Evolutionary conservation across 148 eudicot genomes (phyloP).

Genomic region (Gaultheria prostrata): DNA sequence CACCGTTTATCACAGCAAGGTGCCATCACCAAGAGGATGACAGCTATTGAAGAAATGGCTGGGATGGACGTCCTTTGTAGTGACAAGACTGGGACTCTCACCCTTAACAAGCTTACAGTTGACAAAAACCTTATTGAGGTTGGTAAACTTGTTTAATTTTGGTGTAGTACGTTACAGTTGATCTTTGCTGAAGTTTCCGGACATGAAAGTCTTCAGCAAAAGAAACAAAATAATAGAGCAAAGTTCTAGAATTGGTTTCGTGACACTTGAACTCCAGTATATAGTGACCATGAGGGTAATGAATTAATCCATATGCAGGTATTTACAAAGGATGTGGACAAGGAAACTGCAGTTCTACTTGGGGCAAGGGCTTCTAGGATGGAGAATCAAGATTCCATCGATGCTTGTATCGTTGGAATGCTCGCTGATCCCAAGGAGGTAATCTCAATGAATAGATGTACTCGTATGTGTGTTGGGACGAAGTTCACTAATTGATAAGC

Average conservation of each 20-base stretch:
- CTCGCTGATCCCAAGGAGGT: slow-evolving; percentile 88
- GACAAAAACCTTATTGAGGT: slow-evolving; percentile 71
- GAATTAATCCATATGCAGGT: slow-evolving; percentile 30
- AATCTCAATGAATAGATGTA: neutral
- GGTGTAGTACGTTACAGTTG: neutral
- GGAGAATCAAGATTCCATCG: slow-evolving; percentile 92
- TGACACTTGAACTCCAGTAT: neutral
- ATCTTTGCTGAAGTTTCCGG: neutral
- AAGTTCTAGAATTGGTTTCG: neutral
- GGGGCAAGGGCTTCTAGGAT: slow-evolving; percentile 91
- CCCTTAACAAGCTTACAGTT: slow-evolving; percentile 76
- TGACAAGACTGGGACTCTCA: slow-evolving; percentile 88
- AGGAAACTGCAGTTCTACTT: slow-evolving; percentile 44
- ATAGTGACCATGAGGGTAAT: neutral
- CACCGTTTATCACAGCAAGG: slow-evolving; percentile 79
- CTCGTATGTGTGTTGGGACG: neutral
- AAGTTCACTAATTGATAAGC: neutral
- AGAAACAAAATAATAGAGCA: neutral
- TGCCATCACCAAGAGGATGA: slow-evolving; percentile 89
- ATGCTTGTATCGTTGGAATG: slow-evolving; percentile 86
- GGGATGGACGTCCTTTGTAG: slow-evolving; percentile 95
- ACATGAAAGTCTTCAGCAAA: neutral
- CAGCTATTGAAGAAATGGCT: slow-evolving; percentile 91
- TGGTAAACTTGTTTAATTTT: slow-evolving; percentile 10
- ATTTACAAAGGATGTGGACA: slow-evolving; percentile 43